Evolutionary conservation across 768 basidiomycete genomes (phyloP), one percentile per base, ranked within the genome.

Genomic region (Mycena crocata): DNA sequence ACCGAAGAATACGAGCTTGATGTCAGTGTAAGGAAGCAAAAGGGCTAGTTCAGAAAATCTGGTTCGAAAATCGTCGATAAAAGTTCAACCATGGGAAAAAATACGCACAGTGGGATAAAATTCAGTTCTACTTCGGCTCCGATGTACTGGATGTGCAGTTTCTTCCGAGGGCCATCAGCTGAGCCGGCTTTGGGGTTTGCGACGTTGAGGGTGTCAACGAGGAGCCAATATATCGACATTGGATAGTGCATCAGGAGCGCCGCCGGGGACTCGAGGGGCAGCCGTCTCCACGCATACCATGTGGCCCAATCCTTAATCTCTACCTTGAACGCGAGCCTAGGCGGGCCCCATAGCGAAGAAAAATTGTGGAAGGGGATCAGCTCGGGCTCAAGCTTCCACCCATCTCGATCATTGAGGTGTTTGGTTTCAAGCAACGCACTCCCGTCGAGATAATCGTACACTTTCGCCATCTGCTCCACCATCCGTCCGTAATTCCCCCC

Each of bases 51-150:
- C 56, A 31, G 56, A 42, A 26, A 57, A 57, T 23, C 84, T 83
- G 62, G 28, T 26, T 23, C 1, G 19, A 24, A 21, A 13, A n/a
- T n/a, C n/a, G 34, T 34, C 5, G 46, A 19, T n/a, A 44, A 57
- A 37, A 17, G 21, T 5, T 9, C n/a, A 39, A 4, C 39, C 23
- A 21, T 2, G 17, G 24, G 40, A 45, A 34, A 2, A 14, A 39
- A 10, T 3, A 78, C 82, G 31, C 54, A 84, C 84, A 82, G 45
- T 32, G 83, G 84, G 32, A 83, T 71, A 74, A 77, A 83, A 57
- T 83, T 82, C 40, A 84, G 78, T 65, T 85, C 82, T 15, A 78
- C 77, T 70, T 82, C 84, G 13, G 78, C 77, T 1, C 83, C 82
- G 14, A 83, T 66, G 39, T 79, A 78, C 44, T 85, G 82, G 7